Evolutionary conservation across 2,329 filamentous ascomycete species (phyloP), one percentile per base, ranked within the genome.

Genomic region (Talaromyces sp.): DNA sequence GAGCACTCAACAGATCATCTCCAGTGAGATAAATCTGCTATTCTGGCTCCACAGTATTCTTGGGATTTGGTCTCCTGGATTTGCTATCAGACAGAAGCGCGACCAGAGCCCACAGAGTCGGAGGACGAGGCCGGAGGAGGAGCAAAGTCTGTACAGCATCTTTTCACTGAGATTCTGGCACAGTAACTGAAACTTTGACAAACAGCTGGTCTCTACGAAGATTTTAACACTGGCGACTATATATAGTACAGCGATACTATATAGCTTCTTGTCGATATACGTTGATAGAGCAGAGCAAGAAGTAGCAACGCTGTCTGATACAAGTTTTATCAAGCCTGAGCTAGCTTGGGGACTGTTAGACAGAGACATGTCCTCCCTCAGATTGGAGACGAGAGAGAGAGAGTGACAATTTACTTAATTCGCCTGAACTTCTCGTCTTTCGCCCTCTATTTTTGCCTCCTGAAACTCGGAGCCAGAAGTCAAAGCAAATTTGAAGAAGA

Each of bases 331-430:
- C 75, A 76, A 69, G 64, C 54, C 65, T 69, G 83, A 84, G 82
- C 83, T 88, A 89, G 86, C 84, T 84, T 84, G 82, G 44, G 75
- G 75, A 75, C 82, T 85, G 85, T 89, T 89, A 87, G 86, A 87
- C 83, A 86, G 77, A 74, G 77, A 75, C 57, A 68, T 64, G 62
- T 67, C 66, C 43, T 63, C 63, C 65, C 27, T 67, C 64, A 64
- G 61, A 63, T 67, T 65, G 58, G 68, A 40, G 39, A 33, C 44
- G 46, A 66, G 57, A 65, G 24, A n/a, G 62, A 67, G 61, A 66
- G 65, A 67, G 65, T 65, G 65, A 65, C 65, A 72, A 64, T 74
- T 71, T 64, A 70, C 62, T 69, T 70, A 65, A 67, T 70, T 54
- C 68, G 69, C 68, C 69, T 66, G 63, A 63, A 59, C 57, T 68